Percentiles rank a stretch among this genome's conserved stretches.
These are phyloP conservation scores for Xylaria arbuscula DNA, from an alignment of 2,329 filamentous ascomycete genomes.

Conservation along the genomic window DNA sequence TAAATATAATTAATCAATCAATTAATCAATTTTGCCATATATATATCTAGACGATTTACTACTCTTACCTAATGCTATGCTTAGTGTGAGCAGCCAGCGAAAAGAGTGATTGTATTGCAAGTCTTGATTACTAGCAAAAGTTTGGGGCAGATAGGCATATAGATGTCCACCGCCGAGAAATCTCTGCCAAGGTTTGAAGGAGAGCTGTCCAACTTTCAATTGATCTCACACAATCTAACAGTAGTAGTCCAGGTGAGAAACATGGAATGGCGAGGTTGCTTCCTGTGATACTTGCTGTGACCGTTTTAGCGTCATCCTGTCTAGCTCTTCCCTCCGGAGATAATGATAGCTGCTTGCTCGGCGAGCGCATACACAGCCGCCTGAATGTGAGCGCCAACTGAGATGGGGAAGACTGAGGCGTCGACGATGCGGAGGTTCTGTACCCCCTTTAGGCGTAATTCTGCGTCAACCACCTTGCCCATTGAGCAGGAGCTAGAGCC, in stretches of 20 bases:
- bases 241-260: background rate
- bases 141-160: background rate
- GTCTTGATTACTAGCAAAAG: background rate
- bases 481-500: constrained; percentile 23
- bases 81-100: background rate
- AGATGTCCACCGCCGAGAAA: background rate
- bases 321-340: constrained; percentile 40
- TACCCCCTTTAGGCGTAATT: constrained; percentile 54
- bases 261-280: background rate
- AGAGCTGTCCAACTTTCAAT: background rate
- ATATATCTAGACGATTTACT: no score
- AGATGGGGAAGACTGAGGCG: constrained; percentile 52
- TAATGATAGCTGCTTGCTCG: constrained; percentile 70
- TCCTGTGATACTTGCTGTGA: background rate
- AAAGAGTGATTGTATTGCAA: constrained; percentile 2
- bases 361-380: constrained; percentile 65
- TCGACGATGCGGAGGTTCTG: constrained; percentile 54
- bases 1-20: no score
- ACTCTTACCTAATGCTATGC: background rate
- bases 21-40: no score
- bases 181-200: background rate
- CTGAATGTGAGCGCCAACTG: constrained; percentile 60
- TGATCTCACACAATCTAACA: background rate
- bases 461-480: constrained; percentile 53
- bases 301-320: background rate